Base-by-base conservation (phyloP, 2,329 filamentous ascomycete species). In the Stachybotrys elegans region DNA sequence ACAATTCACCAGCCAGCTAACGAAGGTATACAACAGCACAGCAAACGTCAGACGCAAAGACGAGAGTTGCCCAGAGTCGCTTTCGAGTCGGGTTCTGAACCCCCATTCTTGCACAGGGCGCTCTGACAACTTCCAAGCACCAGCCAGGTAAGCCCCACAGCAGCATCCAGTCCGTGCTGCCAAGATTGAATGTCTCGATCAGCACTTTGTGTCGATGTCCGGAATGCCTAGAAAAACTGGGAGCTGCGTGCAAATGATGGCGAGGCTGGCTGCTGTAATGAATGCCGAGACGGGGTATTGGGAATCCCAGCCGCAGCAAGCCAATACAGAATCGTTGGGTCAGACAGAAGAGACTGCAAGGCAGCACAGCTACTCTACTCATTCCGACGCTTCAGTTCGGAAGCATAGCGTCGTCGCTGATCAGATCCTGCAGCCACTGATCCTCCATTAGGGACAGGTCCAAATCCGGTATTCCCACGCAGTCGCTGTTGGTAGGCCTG, bases 351-450 rank as follows among this genome's bases (percentile, higher is more conserved):
- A n/a, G 25, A n/a, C 25, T 29, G 11, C n/a, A n/a, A 29, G 5
- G 25, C n/a, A 29, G 25, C n/a, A n/a, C 25, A 29, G 3, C 25
- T 29, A 29, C 11, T n/a, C n/a, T n/a, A n/a, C n/a, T n/a, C n/a
- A n/a, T n/a, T 29, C 11, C n/a, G 25, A 4, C 25, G 25, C 11
- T n/a, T 29, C 22, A 44, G 13, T 29, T 14, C 8, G 34, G 17
- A 16, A 39, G 21, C 17, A n/a, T 21, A 2, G 23, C 8, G 22
- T 31, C 22, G 5, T 38, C n/a, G 20, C 31, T 39, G 7, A 44
- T 31, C 11, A 44, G 14, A 19, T 44, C 42, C 21, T 38, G 42
- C 16, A 44, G 42, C 22, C 35, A 38, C 19, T 44, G 34, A 20
- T 39, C 42, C 19, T 44, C 34, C 2, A 44, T 29, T 7, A 31